Evolutionary conservation across 1,139 yeast species (phyloP).

Genomic region (Blastobotrys buckinghamii): DNA sequence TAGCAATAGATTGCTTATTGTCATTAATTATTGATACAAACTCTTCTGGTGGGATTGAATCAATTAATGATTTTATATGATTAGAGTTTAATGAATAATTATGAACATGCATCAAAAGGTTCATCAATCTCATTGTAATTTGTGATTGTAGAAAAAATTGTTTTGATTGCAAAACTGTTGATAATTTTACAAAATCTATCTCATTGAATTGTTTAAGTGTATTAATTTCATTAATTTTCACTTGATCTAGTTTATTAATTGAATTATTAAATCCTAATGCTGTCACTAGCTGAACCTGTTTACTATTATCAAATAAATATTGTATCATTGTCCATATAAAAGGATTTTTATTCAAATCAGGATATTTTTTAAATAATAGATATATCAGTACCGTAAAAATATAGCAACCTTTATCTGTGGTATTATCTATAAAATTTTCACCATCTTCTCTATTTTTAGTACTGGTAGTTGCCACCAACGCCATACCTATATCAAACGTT

Average conservation of each 20-base stretch:
- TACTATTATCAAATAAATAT: neutral
- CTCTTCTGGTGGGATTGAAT: neutral
- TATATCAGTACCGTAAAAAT: neutral
- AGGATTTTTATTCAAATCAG: neutral
- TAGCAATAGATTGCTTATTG: neutral
- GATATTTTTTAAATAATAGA: neutral
- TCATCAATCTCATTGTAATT: neutral
- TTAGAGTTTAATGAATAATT: neutral
- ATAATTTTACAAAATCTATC: neutral
- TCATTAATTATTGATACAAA: neutral
- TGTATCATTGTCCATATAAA: neutral
- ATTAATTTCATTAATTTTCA: neutral
- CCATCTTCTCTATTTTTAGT: neutral
- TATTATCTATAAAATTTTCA: neutral
- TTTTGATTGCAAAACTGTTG: neutral
- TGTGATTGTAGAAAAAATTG: neutral
- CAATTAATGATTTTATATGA: neutral
- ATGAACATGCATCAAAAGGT: neutral
- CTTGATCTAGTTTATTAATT: neutral
- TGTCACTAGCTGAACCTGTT: neutral
- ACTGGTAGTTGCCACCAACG: neutral
- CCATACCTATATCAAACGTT: neutral
- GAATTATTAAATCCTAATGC: neutral
- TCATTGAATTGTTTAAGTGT: neutral
- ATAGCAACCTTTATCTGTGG: neutral